Evolutionary conservation across 441 rosid species (phyloP).

Genomic region (Geranium incanum): DNA sequence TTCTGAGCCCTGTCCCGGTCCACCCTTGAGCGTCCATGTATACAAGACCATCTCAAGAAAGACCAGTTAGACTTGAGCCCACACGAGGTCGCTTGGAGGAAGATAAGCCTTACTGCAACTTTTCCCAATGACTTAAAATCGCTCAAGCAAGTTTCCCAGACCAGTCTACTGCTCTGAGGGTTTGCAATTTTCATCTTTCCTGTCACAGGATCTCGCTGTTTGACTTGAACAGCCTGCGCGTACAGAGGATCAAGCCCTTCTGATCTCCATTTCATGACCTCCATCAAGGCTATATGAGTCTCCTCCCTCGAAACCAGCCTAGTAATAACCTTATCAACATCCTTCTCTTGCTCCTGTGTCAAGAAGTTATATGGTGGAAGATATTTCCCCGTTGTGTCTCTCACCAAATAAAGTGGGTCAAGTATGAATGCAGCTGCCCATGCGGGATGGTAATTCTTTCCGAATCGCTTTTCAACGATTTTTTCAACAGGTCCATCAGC

Average conservation of each 20-base stretch:
- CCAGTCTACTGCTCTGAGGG: constrained; percentile 45
- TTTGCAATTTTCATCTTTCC: constrained; percentile 44
- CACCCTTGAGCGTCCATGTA: constrained; percentile 27
- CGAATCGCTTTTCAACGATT: constrained; percentile 34
- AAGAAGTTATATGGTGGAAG: constrained; percentile 41
- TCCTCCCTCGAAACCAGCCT: constrained; percentile 38
- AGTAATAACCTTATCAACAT: constrained; percentile 39
- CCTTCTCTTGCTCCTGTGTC: constrained; percentile 43
- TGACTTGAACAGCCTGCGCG: constrained; percentile 47
- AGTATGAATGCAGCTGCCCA: constrained; percentile 46
- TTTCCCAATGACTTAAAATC: constrained; percentile 41
- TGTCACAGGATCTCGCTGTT: constrained; percentile 37
- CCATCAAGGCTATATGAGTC: constrained; percentile 41
- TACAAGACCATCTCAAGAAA: constrained; percentile 32
- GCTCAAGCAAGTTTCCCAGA: constrained; percentile 43
- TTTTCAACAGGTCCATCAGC: constrained; percentile 31
- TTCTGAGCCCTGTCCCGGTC: constrained; percentile 41
- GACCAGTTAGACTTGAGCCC: constrained; percentile 39
- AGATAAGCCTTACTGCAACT: constrained; percentile 40
- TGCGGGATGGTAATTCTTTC: constrained; percentile 43
- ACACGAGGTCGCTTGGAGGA: constrained; percentile 41
- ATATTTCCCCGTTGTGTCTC: constrained; percentile 34
- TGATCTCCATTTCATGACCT: constrained; percentile 50
- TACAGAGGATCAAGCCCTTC: constrained; percentile 42
- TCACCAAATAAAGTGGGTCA: constrained; percentile 34